Base-by-base conservation (phyloP, 2,329 filamentous ascomycete genomes). In the Lecanicillium sp. region DNA sequence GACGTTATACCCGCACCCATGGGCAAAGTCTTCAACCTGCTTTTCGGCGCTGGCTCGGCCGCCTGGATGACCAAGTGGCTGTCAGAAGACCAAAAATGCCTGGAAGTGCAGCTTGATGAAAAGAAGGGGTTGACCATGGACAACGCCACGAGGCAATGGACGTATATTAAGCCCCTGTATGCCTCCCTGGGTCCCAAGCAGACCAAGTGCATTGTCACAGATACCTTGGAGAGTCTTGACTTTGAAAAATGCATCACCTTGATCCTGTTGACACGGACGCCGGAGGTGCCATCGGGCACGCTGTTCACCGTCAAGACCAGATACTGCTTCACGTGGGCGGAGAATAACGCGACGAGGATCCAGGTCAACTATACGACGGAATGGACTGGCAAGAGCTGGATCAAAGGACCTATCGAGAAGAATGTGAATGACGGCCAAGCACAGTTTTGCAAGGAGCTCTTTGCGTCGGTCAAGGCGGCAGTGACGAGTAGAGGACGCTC, bases 351-450 rank as follows among this genome's bases (percentile, higher is more conserved):
- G 32, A 98, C 94, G 1, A 79, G 90, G 23, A 70, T 98, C 24
- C 81, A 93, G 52, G 85, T 91, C 69, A 96, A 85, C 56, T 96
- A 89, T 64, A 85, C 83, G 2, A 87, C 96, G 36, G 94, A 98
- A 61, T 98, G 94, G 94, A 84, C 85, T 3, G 90, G 90, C 58
- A 98, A 97, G 75, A 96, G 90, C 71, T 98, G 93, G 93, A 71
- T 98, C 38, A 96, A 93, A 72, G 88, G 90, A 94, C 87, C 93
- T 2, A 98, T 98, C 57, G 93, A 98, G 64, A 96, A 95, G 65
- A 91, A 89, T 51, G 89, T 90, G 36, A 90, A 86, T 53, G 90
- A 96, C 48, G 93, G 93, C 23, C 93, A 98, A 67, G 76, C 75
- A 8, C 77, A 83, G 50, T 95, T 94, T 62, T 87, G 86, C 53